A percentile compares a stretch with the other conserved stretches of the same genome.
Evolutionary conservation across 192 early-diverging fungal genomes (phyloP).

Genomic region (Dispira parvispora): DNA sequence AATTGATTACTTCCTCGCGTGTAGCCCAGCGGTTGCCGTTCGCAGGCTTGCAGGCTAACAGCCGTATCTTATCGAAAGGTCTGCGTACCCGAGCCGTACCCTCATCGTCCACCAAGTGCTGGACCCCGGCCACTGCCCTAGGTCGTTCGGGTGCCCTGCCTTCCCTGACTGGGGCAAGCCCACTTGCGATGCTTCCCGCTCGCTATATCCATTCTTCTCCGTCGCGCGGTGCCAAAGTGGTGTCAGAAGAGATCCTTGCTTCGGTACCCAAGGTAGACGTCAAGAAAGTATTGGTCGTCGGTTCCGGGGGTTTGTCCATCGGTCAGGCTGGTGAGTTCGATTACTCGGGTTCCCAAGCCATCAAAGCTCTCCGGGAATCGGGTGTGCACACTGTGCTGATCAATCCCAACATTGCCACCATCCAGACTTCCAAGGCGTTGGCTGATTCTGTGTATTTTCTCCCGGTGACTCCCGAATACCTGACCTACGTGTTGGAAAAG

Average conservation of each 20-base stretch:
- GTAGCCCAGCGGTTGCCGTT: background rate
- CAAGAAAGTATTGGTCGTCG: conserved; percentile 87
- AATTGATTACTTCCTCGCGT: too few relatives aligned
- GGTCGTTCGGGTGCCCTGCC: background rate
- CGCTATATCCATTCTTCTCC: background rate
- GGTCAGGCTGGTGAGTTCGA: conserved; percentile 99
- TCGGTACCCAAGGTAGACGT: conserved; percentile 35
- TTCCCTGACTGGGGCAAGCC: background rate
- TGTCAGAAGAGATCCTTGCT: conserved; percentile 23
- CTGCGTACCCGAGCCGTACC: background rate
- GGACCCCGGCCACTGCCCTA: background rate
- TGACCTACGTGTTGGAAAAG: conserved; percentile 85
- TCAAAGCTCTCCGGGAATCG: conserved; percentile 97
- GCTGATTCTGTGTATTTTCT: conserved; percentile 98
- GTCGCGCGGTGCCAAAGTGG: conserved; percentile 16
- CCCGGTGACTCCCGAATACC: conserved; percentile 86
- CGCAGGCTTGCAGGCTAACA: background rate
- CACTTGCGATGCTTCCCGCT: background rate
- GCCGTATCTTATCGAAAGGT: background rate
- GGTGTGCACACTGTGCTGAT: conserved; percentile 94
- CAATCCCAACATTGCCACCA: conserved; percentile 99
- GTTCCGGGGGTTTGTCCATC: conserved; percentile 92
- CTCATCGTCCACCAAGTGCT: background rate
- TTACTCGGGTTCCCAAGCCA: conserved; percentile 93
- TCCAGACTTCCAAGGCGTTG: conserved; percentile 93